phyloP scores from a whole-genome alignment of 257 asterid species.

The Nemophila menziesii region DNA sequence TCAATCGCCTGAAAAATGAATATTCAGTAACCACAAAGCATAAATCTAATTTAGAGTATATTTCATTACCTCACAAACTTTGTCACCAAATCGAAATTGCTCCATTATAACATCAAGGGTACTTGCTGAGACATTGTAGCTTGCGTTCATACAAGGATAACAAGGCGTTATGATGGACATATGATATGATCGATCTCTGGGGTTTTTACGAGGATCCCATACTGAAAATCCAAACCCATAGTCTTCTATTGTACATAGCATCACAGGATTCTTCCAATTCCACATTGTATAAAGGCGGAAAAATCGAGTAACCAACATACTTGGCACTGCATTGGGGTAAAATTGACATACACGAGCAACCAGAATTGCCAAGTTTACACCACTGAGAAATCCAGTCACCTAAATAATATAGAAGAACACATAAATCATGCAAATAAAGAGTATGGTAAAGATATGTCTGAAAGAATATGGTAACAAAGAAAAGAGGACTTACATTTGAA shows the following conservation, averaged over 20 bases:
- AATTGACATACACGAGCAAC: conserved; percentile 92
- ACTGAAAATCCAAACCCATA: conserved; percentile 73
- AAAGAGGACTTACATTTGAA: conserved; percentile 58
- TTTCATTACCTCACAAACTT: conserved; percentile 59
- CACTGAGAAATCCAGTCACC: conserved; percentile 99
- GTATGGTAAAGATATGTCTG: background rate
- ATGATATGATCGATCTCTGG: conserved; percentile 72
- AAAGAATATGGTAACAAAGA: background rate
- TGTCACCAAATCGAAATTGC: conserved; percentile 68
- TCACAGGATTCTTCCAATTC: conserved; percentile 99
- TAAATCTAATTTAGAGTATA: too few relatives aligned
- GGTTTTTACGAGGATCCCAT: conserved; percentile 94
- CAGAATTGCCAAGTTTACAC: conserved; percentile 94
- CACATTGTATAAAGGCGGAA: conserved; percentile 80
- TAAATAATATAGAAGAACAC: conserved; percentile 11
- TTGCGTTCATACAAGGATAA: conserved; percentile 98
- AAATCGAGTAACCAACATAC: conserved; percentile 91
- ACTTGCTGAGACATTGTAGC: conserved; percentile 91
- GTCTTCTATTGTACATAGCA: conserved; percentile 85
- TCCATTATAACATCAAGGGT: conserved; percentile 88
- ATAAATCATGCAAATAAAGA: conserved; percentile 1
- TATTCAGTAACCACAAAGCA: conserved; percentile 5
- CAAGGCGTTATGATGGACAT: conserved; percentile 99
- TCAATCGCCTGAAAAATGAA: conserved; percentile 65
- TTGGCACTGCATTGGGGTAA: conserved; percentile 86